Percentiles rank a stretch among this genome's conserved stretches.
Conservation (phyloP, 768 basidiomycete genomes). For the Leucocoprinus birnbaumii region DNA sequence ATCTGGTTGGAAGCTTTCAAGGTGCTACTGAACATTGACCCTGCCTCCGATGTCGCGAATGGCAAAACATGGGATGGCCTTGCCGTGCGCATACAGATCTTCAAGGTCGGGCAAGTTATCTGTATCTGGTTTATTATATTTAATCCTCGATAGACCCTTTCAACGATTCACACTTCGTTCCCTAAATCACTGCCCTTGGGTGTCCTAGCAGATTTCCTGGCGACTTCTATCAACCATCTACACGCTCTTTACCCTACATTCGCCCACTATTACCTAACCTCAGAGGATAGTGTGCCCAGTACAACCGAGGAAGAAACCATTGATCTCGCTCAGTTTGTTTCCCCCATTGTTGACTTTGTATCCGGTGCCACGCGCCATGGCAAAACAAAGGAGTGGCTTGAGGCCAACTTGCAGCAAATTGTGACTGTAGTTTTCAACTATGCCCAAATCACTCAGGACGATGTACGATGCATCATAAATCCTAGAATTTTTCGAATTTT, state of each 20-base stretch:
- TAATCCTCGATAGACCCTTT: conserved; percentile 57
- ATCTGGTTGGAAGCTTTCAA: conserved; percentile 92
- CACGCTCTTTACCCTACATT: conserved; percentile 58
- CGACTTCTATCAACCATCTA: conserved; percentile 57
- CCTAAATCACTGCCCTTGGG: conserved; percentile 59
- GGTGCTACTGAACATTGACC: conserved; percentile 65
- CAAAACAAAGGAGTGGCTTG: conserved; percentile 64
- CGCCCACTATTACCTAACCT: conserved; percentile 56
- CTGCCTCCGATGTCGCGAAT: conserved; percentile 56
- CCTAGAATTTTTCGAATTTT: neutral
- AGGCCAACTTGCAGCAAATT: conserved; percentile 46
- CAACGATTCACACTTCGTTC: conserved; percentile 79
- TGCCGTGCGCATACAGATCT: conserved; percentile 77
- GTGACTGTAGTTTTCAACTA: conserved; percentile 61
- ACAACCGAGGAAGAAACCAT: conserved; percentile 76
- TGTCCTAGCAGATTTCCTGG: conserved; percentile 60
- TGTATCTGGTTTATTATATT: neutral
- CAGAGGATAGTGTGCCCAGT: conserved; percentile 50
- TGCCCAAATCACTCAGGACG: conserved; percentile 86
- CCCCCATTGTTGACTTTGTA: conserved; percentile 80
- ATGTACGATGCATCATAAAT: conserved; percentile 62
- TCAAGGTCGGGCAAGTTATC: conserved; percentile 56
- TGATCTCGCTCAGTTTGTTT: conserved; percentile 74
- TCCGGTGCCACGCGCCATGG: conserved; percentile 63
- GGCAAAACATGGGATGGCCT: conserved; percentile 78